A percentile compares a stretch with the other conserved stretches of the same genome.
phyloP scores from a whole-genome alignment of 1,284 basidiomycete species.

The Lignosus rhinocerotis region DNA sequence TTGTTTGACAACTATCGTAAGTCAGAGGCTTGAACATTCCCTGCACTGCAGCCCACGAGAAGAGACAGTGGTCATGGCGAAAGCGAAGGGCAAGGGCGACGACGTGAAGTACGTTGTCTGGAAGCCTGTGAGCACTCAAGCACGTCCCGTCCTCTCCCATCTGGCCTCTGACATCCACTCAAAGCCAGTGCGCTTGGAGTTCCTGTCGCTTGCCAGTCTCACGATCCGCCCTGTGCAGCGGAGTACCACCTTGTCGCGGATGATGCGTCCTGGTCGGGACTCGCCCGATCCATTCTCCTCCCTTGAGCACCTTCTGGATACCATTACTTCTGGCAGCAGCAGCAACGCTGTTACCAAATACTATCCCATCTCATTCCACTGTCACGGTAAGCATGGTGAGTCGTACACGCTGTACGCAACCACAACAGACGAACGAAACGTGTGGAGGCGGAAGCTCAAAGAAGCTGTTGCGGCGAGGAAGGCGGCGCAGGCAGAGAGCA shows the following conservation, averaged over 20 bases:
- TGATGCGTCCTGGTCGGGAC: conserved; percentile 17
- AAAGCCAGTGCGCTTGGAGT: conserved; percentile 67
- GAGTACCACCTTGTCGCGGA: conserved; percentile 20
- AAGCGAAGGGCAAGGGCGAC: conserved; percentile 72
- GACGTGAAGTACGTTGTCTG: conserved; percentile 77
- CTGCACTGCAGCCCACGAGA: not conserved
- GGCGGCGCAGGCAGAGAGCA: conserved; percentile 86
- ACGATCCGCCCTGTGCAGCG: conserved; percentile 17
- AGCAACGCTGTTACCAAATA: conserved; percentile 2
- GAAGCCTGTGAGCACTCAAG: conserved; percentile 56
- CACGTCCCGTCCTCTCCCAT: not conserved
- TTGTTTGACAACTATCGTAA: conserved; percentile 92
- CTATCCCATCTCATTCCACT: conserved; percentile 82
- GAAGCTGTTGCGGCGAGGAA: conserved; percentile 84
- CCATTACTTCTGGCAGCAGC: conserved; percentile 41
- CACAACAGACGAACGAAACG: conserved; percentile 63
- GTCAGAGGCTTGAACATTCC: conserved; percentile 27
- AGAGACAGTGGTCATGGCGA: conserved; percentile 80
- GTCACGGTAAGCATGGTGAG: conserved; percentile 81
- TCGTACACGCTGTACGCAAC: conserved; percentile 86
- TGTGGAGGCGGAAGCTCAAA: conserved; percentile 89
- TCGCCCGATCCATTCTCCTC: conserved; percentile 42
- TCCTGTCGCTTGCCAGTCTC: conserved; percentile 18
- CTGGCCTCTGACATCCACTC: not conserved
- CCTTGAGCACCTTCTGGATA: conserved; percentile 53